Conservation (phyloP, 1,284 basidiomycete species). For the Austropuccinia psidii region DNA sequence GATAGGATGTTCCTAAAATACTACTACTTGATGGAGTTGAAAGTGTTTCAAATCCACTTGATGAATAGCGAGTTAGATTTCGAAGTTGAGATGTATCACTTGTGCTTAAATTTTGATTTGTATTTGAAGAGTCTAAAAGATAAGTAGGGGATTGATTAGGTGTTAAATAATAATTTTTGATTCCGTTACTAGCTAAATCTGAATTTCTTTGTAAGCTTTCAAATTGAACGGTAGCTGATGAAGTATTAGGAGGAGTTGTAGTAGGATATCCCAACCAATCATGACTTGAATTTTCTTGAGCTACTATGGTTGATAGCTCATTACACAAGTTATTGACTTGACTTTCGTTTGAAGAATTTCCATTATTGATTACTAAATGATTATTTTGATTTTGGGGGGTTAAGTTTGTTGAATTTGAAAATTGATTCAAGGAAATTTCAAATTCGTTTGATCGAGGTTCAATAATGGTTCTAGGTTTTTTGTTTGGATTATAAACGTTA, state of each 20-base stretch:
- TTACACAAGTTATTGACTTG: not conserved
- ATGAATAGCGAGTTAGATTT: not conserved
- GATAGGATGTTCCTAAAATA: too few relatives aligned
- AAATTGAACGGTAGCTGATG: not conserved
- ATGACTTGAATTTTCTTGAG: not conserved
- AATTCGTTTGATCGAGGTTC: too few relatives aligned
- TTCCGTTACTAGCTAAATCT: not conserved
- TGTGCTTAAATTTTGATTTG: not conserved
- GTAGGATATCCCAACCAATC: slow-evolving; percentile 15
- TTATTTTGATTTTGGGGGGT: not conserved
- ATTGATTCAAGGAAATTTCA: too few relatives aligned
- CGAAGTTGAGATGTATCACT: slow-evolving; percentile 9
- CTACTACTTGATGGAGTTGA: too few relatives aligned
- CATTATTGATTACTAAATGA: not conserved
- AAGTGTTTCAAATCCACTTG: too few relatives aligned
- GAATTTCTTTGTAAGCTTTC: not conserved
- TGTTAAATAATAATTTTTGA: slow-evolving; percentile 15
- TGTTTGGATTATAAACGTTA: too few relatives aligned
- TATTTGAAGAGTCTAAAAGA: slow-evolving; percentile 8
- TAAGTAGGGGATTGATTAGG: slow-evolving; percentile 29
- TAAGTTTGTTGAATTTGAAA: too few relatives aligned
- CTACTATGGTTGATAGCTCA: not conserved
- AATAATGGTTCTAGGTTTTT: too few relatives aligned
- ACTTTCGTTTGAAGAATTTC: not conserved
- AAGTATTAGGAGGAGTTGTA: not conserved